phyloP scores from a whole-genome alignment of 805 yeast species.

The Wickerhamiella dianesei region DNA sequence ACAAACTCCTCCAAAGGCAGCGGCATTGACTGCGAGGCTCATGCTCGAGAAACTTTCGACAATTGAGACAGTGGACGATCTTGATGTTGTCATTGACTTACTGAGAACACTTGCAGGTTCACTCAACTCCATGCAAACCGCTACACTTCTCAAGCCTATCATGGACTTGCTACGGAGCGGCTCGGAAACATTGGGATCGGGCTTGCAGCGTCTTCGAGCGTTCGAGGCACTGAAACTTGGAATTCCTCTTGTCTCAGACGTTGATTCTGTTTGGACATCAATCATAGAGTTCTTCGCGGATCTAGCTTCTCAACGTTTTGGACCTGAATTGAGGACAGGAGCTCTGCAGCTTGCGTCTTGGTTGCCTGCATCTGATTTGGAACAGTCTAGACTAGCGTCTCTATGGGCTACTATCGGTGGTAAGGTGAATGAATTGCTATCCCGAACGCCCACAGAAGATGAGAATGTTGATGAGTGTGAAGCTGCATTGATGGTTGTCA shows the following conservation, averaged over 20 bases:
- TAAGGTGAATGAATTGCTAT: neutral
- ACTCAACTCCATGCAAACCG: neutral
- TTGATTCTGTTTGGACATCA: neutral
- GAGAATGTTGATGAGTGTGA: neutral
- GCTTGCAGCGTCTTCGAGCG: neutral
- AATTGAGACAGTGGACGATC: neutral
- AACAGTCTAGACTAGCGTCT: neutral
- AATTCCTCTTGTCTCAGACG: neutral
- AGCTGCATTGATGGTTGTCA: neutral
- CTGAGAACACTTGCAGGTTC: neutral
- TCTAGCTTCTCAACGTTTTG: neutral
- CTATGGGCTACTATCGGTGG: neutral
- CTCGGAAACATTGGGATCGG: neutral
- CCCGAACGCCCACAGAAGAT: neutral
- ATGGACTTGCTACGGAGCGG: neutral
- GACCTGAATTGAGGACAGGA: neutral
- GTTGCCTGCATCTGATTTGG: neutral
- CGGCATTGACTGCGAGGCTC: neutral
- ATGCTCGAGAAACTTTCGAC: neutral
- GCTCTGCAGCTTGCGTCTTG: neutral
- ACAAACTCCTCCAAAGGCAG: neutral
- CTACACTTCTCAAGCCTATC: neutral
- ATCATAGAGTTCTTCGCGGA: neutral
- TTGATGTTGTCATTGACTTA: neutral
- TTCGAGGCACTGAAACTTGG: constrained; percentile 2